Percentiles rank a stretch among this genome's conserved stretches.
phyloP scores from a whole-genome alignment of 139 green algal genomes.

The Gonium pectorale region DNA sequence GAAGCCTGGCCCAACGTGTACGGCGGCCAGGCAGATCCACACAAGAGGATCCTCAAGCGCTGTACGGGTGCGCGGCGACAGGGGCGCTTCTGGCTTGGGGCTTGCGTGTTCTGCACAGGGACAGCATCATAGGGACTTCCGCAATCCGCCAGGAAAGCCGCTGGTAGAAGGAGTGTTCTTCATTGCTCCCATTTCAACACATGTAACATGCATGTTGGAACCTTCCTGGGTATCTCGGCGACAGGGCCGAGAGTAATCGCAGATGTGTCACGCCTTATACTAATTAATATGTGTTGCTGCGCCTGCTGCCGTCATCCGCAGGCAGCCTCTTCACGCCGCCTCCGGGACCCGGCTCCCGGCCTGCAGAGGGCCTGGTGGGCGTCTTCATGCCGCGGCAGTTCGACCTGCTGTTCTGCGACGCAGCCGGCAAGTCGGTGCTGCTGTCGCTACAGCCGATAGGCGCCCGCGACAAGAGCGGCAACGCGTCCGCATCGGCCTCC shows the following conservation, averaged over 20 bases:
- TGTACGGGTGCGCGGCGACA: slow-evolving; percentile 34
- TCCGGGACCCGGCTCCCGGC: not conserved
- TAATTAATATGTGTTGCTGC: not conserved
- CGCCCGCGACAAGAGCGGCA: not conserved
- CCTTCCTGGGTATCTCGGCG: too few species aligned
- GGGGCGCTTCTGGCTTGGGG: too few species aligned
- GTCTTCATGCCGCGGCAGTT: not conserved
- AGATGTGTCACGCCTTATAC: not conserved
- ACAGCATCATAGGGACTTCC: too few species aligned
- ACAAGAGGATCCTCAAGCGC: slow-evolving; percentile 27
- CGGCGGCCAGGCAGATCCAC: slow-evolving; percentile 24
- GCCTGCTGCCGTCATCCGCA: not conserved
- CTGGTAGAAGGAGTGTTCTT: too few species aligned
- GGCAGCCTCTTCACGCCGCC: slow-evolving; percentile 20
- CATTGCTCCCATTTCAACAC: too few species aligned
- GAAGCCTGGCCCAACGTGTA: slow-evolving; percentile 41
- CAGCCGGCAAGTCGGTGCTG: not conserved
- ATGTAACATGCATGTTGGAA: too few species aligned
- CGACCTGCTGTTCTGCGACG: slow-evolving; percentile 9
- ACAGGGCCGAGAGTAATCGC: too few species aligned
- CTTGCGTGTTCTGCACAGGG: too few species aligned
- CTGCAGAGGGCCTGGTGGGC: slow-evolving; percentile 10
- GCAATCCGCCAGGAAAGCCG: too few species aligned
- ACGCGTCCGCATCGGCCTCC: too few species aligned
- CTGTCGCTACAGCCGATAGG: not conserved